Conservation (phyloP, 495 filamentous ascomycete genomes). For the Lasiosphaeris hirsuta region DNA sequence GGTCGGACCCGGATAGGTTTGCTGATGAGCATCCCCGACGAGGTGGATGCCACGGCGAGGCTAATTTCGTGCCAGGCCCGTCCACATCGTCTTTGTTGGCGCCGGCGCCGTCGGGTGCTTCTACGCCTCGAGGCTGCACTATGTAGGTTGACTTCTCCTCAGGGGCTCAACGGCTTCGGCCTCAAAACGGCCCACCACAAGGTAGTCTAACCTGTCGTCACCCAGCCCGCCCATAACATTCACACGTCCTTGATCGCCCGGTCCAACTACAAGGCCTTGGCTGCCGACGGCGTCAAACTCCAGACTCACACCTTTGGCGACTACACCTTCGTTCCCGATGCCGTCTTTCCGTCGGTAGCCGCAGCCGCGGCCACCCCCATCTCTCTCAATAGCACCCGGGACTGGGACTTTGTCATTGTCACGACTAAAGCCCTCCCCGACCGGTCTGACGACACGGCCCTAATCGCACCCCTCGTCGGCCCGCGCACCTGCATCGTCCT, state of each 20-base stretch:
- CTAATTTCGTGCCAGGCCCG: constrained; percentile 27
- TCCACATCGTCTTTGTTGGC: constrained; percentile 54
- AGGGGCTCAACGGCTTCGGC: neutral
- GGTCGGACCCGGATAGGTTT: constrained; percentile 25
- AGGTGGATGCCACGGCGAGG: too few relatives aligned
- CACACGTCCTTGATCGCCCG: constrained; percentile 50
- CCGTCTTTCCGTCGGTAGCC: constrained; percentile 44
- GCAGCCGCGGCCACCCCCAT: constrained; percentile 29
- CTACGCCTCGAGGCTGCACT: constrained; percentile 55
- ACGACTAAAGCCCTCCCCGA: constrained; percentile 59
- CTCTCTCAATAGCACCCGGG: constrained; percentile 6
- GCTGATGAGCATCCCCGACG: neutral
- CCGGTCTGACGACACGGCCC: constrained; percentile 41
- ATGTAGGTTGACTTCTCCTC: constrained; percentile 29
- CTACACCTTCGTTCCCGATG: constrained; percentile 49
- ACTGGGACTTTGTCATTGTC: constrained; percentile 59
- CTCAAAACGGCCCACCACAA: neutral
- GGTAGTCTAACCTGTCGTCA: neutral
- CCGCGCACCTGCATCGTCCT: constrained; percentile 53
- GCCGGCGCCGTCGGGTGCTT: constrained; percentile 59
- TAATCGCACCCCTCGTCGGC: constrained; percentile 52
- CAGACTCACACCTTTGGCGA: constrained; percentile 52
- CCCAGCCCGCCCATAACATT: constrained; percentile 39
- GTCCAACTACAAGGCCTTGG: constrained; percentile 53
- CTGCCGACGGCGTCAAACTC: constrained; percentile 42